Evolutionary conservation across 192 early-diverging fungal genomes (phyloP), one percentile per base, ranked within the genome.

Genomic region (Podila epigama): DNA sequence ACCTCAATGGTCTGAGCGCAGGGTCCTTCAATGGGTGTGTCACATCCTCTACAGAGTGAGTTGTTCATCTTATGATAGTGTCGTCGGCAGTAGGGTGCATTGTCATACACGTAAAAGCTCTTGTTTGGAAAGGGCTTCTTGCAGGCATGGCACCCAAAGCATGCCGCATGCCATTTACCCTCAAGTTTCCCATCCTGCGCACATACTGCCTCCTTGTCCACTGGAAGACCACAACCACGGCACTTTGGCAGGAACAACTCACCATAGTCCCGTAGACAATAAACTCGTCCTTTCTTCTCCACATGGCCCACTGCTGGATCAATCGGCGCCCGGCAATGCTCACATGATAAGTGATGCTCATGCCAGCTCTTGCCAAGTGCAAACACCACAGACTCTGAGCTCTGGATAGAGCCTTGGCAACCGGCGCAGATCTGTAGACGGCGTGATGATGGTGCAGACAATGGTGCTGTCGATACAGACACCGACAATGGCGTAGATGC

Each of bases 21-120:
- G 3, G 92, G 88, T 22, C 95, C 94, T 81, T 97, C 92, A 51
- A 97, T 97, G 7, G 93, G 94, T 22, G 92, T 72, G 35, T 83
- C 81, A 66, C 93, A 97, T 8, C 80, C 73, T 52, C 83, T 87
- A 64, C 95, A 97, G 28, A 97, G 85, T 20, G 94, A 95, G 51
- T 89, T 89, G 71, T 94, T 95, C 58, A 90, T 81, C 83, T 89
- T 86, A 63, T 97, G 94, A 67, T 95, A 97, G 83, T 95, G 93
- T 28, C 91, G 84, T 59, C 87, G 82, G 77, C 95, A 96, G 75
- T 93, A 93, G 48, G 94, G 96, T 37, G 84, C 82, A 71, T 92
- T 86, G 3, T 91, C 90, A 75, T 89, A 89, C 20, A 97, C 96
- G 71, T 95, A 97, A 69, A 97, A 97, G 53, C 85, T 89, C 57